Evolutionary conservation across 306 rosid species (phyloP), one percentile per base, ranked within the genome.

Genomic region (Quercus ilex): DNA sequence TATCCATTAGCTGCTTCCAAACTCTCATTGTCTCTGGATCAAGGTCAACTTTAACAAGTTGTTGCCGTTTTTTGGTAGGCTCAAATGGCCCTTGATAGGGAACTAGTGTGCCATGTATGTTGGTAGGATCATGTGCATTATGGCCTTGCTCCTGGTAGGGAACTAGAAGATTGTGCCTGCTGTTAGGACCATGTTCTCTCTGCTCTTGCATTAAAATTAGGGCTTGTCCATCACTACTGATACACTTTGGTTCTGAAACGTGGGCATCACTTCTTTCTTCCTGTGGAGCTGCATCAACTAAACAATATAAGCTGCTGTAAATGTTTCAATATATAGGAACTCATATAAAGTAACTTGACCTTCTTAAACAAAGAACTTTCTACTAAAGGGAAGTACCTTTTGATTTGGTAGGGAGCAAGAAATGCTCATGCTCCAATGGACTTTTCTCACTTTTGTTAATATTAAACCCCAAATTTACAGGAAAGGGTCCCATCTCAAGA

Each of bases 1-100:
- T 79, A 49, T 77, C 57, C 72, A 74, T 19, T 3, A 87, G 26
- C 11, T 81, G 35, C 19, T 74, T 74, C 92, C 92, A 91, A 14
- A 79, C 79, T 20, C 71, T 76, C 23, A 68, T 12, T 0, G 78
- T 78, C 33, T 83, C 79, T n/a, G 81, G 20, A 15, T 79, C 88
- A 38, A 77, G 57, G 1, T 75, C 18, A 14, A 85, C 53, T 9
- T 80, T 33, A 0, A 52, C 64, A 69, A n/a, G 17, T 33, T 1
- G 2, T 33, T 9, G 2, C 13, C 0, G 0, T 26, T 19, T 43
- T 15, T 14, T 38, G 23, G 10, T 28, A 3, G 6, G 23, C 28
- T 62, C 41, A 28, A 63, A 52, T 56, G 6, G 9, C 15, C 18
- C 30, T 53, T 79, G 79, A 74, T 79, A 58, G 15, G 21, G 43